A percentile compares a stretch with the other conserved stretches of the same genome.
Conservation (phyloP, 768 basidiomycete genomes). For the Hypholoma sublateritium region DNA sequence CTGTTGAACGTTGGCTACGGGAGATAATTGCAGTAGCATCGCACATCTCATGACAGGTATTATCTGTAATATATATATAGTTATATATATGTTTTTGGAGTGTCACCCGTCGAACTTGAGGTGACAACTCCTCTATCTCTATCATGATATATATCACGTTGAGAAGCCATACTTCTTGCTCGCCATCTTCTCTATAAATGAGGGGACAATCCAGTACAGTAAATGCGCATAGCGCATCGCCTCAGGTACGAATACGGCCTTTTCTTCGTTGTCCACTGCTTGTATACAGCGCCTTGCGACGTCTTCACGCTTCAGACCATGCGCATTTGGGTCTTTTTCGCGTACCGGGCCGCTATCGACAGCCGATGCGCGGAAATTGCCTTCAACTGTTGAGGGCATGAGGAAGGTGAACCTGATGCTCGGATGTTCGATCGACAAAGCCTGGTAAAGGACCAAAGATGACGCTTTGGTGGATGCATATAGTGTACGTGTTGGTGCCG, state of each 20-base stretch:
- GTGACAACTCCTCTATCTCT: too few relatives aligned
- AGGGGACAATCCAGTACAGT: slow-evolving; percentile 66
- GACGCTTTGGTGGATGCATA: slow-evolving; percentile 87
- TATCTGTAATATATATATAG: too few relatives aligned
- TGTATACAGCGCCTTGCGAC: slow-evolving; percentile 62
- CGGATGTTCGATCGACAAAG: slow-evolving; percentile 80
- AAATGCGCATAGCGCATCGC: slow-evolving; percentile 48
- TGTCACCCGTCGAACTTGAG: too few relatives aligned
- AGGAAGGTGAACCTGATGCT: slow-evolving; percentile 59
- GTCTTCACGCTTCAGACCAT: slow-evolving; percentile 55
- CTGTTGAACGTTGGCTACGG: too few relatives aligned
- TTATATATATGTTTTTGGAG: too few relatives aligned
- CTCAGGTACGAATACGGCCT: slow-evolving; percentile 57
- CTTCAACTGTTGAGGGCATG: slow-evolving; percentile 72
- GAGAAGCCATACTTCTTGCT: slow-evolving; percentile 64
- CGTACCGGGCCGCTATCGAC: slow-evolving; percentile 54
- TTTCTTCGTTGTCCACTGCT: slow-evolving; percentile 60
- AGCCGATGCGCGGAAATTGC: slow-evolving; percentile 77
- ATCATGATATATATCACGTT: neutral
- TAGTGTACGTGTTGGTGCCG: slow-evolving; percentile 82
- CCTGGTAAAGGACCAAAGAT: slow-evolving; percentile 73
- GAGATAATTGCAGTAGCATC: too few relatives aligned
- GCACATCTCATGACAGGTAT: too few relatives aligned
- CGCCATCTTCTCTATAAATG: slow-evolving; percentile 56
- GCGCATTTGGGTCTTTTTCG: slow-evolving; percentile 53